Base-by-base conservation (phyloP, 192 early-diverging fungal genomes). In the Coemansia sp. region DNA sequence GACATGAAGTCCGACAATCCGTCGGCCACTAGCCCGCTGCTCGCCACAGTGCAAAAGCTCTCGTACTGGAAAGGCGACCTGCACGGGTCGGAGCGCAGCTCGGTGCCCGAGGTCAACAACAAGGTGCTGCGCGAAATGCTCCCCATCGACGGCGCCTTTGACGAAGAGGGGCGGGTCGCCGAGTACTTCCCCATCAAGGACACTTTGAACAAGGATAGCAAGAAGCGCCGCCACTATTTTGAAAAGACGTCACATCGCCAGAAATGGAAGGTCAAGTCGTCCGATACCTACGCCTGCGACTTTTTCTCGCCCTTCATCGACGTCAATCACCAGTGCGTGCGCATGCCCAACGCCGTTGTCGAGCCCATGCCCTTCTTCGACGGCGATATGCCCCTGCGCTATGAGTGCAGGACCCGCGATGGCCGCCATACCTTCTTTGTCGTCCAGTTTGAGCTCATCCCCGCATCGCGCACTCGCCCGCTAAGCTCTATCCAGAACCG, bases 221-320 rank as follows among this genome's bases (percentile, higher is more conserved):
- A 83, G 73, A 83, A 83, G 67, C 75, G 80, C 41, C 72, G 80
- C 57, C 72, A 65, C 44, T 69, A 67, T 66, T 83, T 83, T 68
- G 80, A 83, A 64, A 77, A 77, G 68, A 55, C 80, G 27, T 75
- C 80, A 57, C 80, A 72, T 64, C 66, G 80, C 17, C 75, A 72
- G 62, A 65, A 46, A 31, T 83, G 80, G 80, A 75, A 72, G 48
- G 11, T 83, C 64, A 68, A 75, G 63, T 60, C 75, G 59, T 64
- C 48, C n/a, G 75, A 83, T 63, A 64, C 71, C 59, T 83, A 83
- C 32, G 80, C 80, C 6, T 72, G 74, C 46, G 80, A 83, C 57
- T 83, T 83, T 63, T 83, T 77, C 75, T 83, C 80, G 66, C 80
- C 80, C 12, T 83, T 83, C 58, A 74, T 83, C 41, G 80, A 83